Base-by-base conservation (phyloP, 2,329 filamentous ascomycete genomes). In the Venturia asperata region DNA sequence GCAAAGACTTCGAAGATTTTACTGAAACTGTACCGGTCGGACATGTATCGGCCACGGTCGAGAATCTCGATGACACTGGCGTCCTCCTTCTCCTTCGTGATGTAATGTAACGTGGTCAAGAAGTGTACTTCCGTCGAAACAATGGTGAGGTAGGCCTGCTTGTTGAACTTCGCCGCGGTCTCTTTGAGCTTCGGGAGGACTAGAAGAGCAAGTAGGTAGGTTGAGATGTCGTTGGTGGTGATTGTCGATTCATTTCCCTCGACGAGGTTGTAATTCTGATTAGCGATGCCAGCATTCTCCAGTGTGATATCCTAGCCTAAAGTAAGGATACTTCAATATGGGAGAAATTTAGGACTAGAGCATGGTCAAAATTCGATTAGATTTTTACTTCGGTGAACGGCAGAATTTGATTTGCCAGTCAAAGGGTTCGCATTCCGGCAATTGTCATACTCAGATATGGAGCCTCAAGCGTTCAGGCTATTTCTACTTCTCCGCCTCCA, bases 271-370 rank as follows among this genome's bases (percentile, higher is more conserved):
- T 52, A 66, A 10, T 19, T 39, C 19, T 19, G n/a, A 4, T 52
- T 61, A 30, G 49, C 37, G 1, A 69, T 69, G 37, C 75, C 75
- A 17, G 77, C 77, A 68, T 79, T 79, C 66, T 77, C 73, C 15
- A 78, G 64, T 1, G 76, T 67, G 15, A 71, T 69, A 61, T 79
- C 76, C n/a, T 6, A 34, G 30, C 30, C 30, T 34, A 34, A 6
- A 34, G 30, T 6, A 34, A 3, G 30, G 3, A 34, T 3, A 34
- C 30, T 34, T 34, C 6, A 6, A 34, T 34, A 34, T 6, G 30
- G 3, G 3, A 3, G 3, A 34, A 3, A 34, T 34, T 34, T 34
- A 6, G 30, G 30, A 34, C 30, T 34, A 34, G 3, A 34, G 3
- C 3, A 5, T 41, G 39, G 4, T 41, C 39, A 41, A 15, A 41